These are phyloP conservation scores for Dipteronia dyeriana DNA, from an alignment of 345 rosid genomes.

Conservation along the genomic window DNA sequence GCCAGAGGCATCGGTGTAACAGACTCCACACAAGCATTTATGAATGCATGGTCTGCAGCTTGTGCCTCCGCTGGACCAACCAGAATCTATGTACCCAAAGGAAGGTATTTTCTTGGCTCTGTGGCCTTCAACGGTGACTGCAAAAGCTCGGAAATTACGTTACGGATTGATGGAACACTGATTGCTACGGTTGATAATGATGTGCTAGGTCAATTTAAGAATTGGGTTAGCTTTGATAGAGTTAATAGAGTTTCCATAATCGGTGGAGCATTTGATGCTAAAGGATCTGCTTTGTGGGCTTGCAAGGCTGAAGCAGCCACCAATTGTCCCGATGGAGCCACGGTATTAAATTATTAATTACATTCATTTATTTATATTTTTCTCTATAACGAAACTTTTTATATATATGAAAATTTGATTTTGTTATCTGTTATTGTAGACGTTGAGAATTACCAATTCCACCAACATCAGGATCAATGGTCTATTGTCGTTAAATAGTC, in stretches of 20 bases:
- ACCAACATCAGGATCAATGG: conserved; percentile 25
- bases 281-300: conserved; percentile 19
- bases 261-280: conserved; percentile 27
- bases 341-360: background rate
- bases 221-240: conserved; percentile 20
- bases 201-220: background rate
- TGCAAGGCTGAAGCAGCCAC: conserved; percentile 12
- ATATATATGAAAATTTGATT: background rate
- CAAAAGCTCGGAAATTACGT: background rate
- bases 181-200: conserved; percentile 12
- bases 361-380: background rate
- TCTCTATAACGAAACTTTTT: too few species aligned
- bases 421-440: conserved; percentile 6
- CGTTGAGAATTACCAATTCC: conserved; percentile 27
- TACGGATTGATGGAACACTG: conserved; percentile 11
- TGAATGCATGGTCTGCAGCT: conserved; percentile 21
- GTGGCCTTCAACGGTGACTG: conserved; percentile 10
- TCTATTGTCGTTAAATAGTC: conserved; percentile 29
- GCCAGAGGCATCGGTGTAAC: conserved; percentile 8
- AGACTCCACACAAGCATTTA: conserved; percentile 19
- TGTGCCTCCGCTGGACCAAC: conserved; percentile 13
- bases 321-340: conserved; percentile 22
- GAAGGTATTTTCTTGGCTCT: conserved; percentile 20
- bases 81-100: conserved; percentile 20
- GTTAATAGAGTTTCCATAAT: conserved; percentile 18